phyloP scores from a whole-genome alignment of 2,329 filamentous ascomycete species.

The Coniochaeta ligniaria region DNA sequence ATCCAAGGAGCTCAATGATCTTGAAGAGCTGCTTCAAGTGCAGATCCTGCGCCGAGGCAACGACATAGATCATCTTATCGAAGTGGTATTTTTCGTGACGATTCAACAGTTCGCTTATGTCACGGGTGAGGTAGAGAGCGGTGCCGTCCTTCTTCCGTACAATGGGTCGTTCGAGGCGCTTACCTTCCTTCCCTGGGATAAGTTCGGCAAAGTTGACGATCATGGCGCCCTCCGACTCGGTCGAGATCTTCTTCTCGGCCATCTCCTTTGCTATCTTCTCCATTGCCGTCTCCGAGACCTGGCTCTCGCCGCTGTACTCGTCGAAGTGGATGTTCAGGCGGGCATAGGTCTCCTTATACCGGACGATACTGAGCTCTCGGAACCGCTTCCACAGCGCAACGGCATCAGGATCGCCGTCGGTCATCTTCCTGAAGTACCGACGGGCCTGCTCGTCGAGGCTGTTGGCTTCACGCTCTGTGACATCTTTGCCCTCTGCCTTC shows the following conservation, averaged over 20 bases:
- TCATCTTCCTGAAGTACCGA: slow-evolving; percentile 64
- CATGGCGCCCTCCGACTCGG: slow-evolving; percentile 65
- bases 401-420: slow-evolving; percentile 55
- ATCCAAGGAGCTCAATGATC: slow-evolving; percentile 65
- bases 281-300: slow-evolving; percentile 63
- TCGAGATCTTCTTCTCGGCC: slow-evolving; percentile 55
- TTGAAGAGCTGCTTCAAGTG: slow-evolving; percentile 72
- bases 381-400: slow-evolving; percentile 59
- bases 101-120: slow-evolving; percentile 67
- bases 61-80: slow-evolving; percentile 76
- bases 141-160: slow-evolving; percentile 69
- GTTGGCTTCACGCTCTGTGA: slow-evolving; percentile 39
- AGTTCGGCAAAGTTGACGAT: slow-evolving; percentile 67
- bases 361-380: slow-evolving; percentile 58
- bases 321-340: slow-evolving; percentile 67
- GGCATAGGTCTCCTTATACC: slow-evolving; percentile 62
- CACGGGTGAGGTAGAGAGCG: slow-evolving; percentile 69
- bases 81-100: slow-evolving; percentile 58
- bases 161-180: slow-evolving; percentile 63
- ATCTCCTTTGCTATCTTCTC: slow-evolving; percentile 53
- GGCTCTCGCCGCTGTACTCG: slow-evolving; percentile 68
- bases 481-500: slow-evolving; percentile 45
- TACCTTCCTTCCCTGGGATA: slow-evolving; percentile 57
- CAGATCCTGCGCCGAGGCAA: slow-evolving; percentile 64
- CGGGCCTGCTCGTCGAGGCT: slow-evolving; percentile 69